Evolutionary conservation across 192 early-diverging fungal species (phyloP).

Genomic region (Piromyces sp.): DNA sequence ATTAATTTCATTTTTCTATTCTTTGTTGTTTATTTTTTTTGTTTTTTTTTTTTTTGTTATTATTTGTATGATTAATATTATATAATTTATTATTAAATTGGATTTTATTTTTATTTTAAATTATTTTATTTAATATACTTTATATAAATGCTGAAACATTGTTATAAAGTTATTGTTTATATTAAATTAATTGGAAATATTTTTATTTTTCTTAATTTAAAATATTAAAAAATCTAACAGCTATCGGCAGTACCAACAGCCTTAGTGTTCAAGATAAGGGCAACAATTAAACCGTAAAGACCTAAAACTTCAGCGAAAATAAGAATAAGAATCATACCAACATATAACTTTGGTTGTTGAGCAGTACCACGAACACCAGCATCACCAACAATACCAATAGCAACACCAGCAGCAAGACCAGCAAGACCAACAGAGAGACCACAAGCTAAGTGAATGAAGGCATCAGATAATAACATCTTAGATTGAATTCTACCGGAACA

Average conservation of each 20-base stretch:
- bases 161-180: too few relatives aligned
- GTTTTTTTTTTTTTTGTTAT: too few relatives aligned
- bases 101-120: too few relatives aligned
- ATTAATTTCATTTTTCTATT: too few relatives aligned
- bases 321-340: constrained; percentile 83
- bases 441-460: constrained; percentile 82
- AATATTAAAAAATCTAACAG: too few relatives aligned
- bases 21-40: too few relatives aligned
- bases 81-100: too few relatives aligned
- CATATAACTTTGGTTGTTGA: constrained; percentile 78
- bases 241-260: neutral
- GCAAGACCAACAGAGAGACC: constrained; percentile 81
- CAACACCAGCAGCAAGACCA: constrained; percentile 86
- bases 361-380: constrained; percentile 79
- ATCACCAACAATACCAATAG: constrained; percentile 93
- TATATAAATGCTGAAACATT: too few relatives aligned
- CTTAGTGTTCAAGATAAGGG: constrained; percentile 94
- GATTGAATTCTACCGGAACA: constrained; percentile 57
- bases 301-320: constrained; percentile 97
- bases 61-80: too few relatives aligned
- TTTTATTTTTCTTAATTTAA: too few relatives aligned
- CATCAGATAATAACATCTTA: constrained; percentile 34
- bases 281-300: constrained; percentile 30
- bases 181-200: too few relatives aligned
- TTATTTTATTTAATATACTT: too few relatives aligned